Evolutionary conservation across 208 protist genomes (phyloP), one percentile per base, ranked within the genome.

Genomic region (Trypanosoma theileri): DNA sequence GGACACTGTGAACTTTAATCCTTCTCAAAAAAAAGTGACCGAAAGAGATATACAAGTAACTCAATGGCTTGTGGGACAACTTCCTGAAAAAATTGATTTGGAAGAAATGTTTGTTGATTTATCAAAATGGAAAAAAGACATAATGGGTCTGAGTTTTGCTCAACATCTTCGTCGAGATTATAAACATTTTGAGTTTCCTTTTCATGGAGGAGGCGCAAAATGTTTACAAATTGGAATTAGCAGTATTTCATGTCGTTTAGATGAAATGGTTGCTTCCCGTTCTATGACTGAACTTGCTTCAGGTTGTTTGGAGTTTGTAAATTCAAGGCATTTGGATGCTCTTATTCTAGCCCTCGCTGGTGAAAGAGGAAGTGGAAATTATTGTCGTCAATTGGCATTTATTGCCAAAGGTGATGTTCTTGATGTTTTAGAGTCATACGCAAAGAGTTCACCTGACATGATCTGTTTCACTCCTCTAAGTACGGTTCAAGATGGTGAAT

Each of bases 1-100:
- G 24, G 91, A 96, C 65, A 91, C 86, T 13, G 80, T 89, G 11
- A 96, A 96, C 50, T 94, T 96, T 68, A 74, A 89, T 44, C 67
- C 63, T 10, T 46, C 71, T 1, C 86, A 92, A 64, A 91, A 93
- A 64, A 93, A 92, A 46, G 83, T 85, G 12, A 94, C 91, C 4
- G 77, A 83, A 26, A 80, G 71, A 45, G 91, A 96, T 48, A 69
- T 92, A 16, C 65, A 52, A 16, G 72, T 69, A 51, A 77, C 70
- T 41, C 61, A 84, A 51, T 92, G 82, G 77, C 78, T 96, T 44
- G 17, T 68, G 14, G 22, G 31, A 19, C 66, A 60, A 26, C 31
- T 53, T 6, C 26, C 56, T 54, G 61, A 61, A 22, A 21, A 61
- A 21, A 56, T 61, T 35, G 56, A 75, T 31, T 10, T 46, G 13